These are phyloP conservation scores for Bothriochloa decipiens DNA, from an alignment of 176 grass and related monocot species.

Conservation along the genomic window DNA sequence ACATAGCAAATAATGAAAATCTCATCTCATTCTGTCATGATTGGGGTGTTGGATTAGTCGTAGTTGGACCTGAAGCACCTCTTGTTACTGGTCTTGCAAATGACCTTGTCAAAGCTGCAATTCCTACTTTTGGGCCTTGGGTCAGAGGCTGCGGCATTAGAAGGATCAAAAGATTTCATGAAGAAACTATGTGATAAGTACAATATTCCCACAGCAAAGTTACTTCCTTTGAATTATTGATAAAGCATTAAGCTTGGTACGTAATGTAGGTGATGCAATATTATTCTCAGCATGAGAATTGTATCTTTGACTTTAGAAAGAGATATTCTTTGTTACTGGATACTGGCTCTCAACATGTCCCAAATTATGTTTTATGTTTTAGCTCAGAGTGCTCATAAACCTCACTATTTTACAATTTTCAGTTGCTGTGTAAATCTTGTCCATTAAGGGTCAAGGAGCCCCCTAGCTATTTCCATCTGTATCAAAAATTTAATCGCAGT, in stretches of 20 bases:
- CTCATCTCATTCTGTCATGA: conserved; percentile 56
- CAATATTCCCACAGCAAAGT: too few species aligned
- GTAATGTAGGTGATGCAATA: too few species aligned
- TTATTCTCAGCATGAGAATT: too few species aligned
- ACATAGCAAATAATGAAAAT: conserved; percentile 47
- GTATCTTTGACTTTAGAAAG: too few species aligned
- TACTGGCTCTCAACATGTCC: not conserved
- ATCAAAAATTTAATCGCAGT: not conserved
- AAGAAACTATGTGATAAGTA: not conserved
- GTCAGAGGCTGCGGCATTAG: too few species aligned
- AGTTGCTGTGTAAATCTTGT: not conserved
- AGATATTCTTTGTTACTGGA: not conserved
- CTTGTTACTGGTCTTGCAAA: too few species aligned
- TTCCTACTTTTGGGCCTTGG: too few species aligned
- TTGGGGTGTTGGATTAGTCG: not conserved
- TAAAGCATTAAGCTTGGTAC: too few species aligned
- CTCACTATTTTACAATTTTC: not conserved
- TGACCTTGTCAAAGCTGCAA: too few species aligned
- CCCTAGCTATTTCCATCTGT: not conserved
- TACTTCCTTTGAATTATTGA: too few species aligned
- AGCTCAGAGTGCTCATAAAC: not conserved
- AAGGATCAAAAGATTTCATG: too few species aligned
- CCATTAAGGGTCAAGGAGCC: not conserved
- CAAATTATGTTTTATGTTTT: not conserved
- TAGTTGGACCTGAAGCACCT: conserved; percentile 31